Conservation (phyloP, 106 monocot genomes). For the Gastrodia elata region DNA sequence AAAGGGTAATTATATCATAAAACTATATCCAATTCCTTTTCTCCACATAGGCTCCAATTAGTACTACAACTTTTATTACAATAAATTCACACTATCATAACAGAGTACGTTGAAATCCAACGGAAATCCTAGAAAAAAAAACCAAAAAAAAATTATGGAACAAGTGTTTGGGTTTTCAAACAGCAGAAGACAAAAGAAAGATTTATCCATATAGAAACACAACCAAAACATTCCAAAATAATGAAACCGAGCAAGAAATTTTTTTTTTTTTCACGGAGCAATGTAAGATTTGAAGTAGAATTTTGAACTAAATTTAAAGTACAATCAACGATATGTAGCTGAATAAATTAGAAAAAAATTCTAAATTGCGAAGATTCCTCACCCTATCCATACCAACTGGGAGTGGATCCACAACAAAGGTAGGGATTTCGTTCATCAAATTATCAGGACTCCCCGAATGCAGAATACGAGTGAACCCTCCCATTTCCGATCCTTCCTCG, state of each 20-base stretch:
- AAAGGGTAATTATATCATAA: too few species aligned
- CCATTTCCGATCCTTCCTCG: slow-evolving; percentile 45
- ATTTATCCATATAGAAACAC: neutral
- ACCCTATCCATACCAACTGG: slow-evolving; percentile 57
- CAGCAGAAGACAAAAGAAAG: neutral
- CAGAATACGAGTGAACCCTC: slow-evolving; percentile 54
- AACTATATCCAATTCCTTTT: too few species aligned
- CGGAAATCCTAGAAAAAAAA: neutral
- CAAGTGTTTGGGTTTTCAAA: neutral
- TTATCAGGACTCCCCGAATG: slow-evolving; percentile 46
- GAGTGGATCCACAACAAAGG: slow-evolving; percentile 54
- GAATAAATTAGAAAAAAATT: slow-evolving; percentile 1
- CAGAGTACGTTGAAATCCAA: neutral
- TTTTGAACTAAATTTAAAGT: neutral
- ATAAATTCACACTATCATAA: neutral
- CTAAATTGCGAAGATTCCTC: neutral
- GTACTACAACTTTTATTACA: neutral
- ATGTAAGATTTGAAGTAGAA: neutral
- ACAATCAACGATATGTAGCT: neutral
- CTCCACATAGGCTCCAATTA: neutral
- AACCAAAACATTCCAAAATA: neutral
- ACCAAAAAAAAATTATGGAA: neutral
- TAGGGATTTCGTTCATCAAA: slow-evolving; percentile 59
- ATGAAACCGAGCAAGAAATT: neutral
- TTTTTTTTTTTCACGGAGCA: too few species aligned